These are phyloP conservation scores for Cladosporium sp. DNA, from an alignment of 2,329 filamentous ascomycete genomes.

Conservation along the genomic window DNA sequence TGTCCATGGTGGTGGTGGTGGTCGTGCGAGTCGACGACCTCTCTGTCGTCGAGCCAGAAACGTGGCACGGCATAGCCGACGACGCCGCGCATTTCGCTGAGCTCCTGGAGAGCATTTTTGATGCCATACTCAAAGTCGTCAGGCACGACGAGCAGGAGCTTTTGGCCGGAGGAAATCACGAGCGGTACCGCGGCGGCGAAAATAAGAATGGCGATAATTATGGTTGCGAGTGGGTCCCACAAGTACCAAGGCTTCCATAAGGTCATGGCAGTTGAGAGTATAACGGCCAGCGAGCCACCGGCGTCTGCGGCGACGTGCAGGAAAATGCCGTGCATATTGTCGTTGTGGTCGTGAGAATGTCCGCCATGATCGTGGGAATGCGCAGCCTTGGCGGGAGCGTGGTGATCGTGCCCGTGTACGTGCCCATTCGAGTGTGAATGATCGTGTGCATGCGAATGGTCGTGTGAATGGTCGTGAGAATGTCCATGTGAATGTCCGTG, in stretches of 20 bases:
- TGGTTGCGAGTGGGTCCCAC: slow-evolving; percentile 92
- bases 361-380: slow-evolving; percentile 26
- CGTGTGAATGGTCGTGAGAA: slow-evolving; percentile 24
- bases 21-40: slow-evolving; percentile 30
- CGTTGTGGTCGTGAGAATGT: slow-evolving; percentile 64
- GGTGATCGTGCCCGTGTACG: slow-evolving; percentile 26
- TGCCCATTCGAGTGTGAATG: slow-evolving; percentile 40
- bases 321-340: slow-evolving; percentile 98
- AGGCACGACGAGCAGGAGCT: slow-evolving; percentile 80
- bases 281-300: slow-evolving; percentile 89
- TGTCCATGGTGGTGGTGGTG: slow-evolving; percentile 39
- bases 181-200: slow-evolving; percentile 89
- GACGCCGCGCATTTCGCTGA: slow-evolving; percentile 80
- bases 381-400: slow-evolving; percentile 20
- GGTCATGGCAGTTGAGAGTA: slow-evolving; percentile 84
- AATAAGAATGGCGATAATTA: slow-evolving; percentile 89
- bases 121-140: slow-evolving; percentile 84
- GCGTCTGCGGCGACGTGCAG: slow-evolving; percentile 94
- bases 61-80: slow-evolving; percentile 81
- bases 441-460: slow-evolving; percentile 25
- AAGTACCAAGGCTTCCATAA: slow-evolving; percentile 87
- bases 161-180: slow-evolving; percentile 78
- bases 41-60: slow-evolving; percentile 84
- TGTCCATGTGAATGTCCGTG: slow-evolving; percentile 39
- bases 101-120: slow-evolving; percentile 79